phyloP scores from a whole-genome alignment of 805 yeast species.

The Yamadazyma phyllophila region DNA sequence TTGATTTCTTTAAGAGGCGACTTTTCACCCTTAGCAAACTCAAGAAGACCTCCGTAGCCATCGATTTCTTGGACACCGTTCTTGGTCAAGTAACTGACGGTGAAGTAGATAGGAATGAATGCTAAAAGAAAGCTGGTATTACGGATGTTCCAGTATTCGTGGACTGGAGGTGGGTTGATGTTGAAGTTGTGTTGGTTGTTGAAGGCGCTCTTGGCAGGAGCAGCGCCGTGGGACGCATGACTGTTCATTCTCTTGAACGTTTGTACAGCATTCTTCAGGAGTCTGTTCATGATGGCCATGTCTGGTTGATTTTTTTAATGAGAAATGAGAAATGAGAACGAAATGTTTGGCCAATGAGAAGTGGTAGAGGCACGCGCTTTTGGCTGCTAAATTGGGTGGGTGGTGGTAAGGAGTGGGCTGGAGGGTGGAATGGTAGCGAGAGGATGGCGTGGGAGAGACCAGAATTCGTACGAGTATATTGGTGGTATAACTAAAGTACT shows the following conservation, averaged over 20 bases:
- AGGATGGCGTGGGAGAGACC: too few relatives aligned
- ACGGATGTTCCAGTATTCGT: slow-evolving; percentile 43
- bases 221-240: slow-evolving; percentile 17
- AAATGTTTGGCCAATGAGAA: slow-evolving; percentile 9
- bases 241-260: slow-evolving; percentile 13
- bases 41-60: slow-evolving; percentile 31
- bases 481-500: too few relatives aligned
- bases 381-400: slow-evolving; percentile 5
- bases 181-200: slow-evolving; percentile 42
- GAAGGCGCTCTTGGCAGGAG: slow-evolving; percentile 26
- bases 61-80: slow-evolving; percentile 23
- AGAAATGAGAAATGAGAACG: slow-evolving; percentile 7
- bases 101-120: slow-evolving; percentile 36
- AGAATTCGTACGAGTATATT: too few relatives aligned
- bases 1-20: slow-evolving; percentile 37
- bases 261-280: slow-evolving; percentile 6
- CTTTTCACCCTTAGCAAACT: slow-evolving; percentile 35
- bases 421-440: too few relatives aligned
- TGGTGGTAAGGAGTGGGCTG: too few relatives aligned
- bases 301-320: not conserved
- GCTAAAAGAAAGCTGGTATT: slow-evolving; percentile 37
- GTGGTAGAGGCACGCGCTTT: not conserved
- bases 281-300: slow-evolving; percentile 8
- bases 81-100: slow-evolving; percentile 34
- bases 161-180: slow-evolving; percentile 44